Base-by-base conservation (phyloP, 768 basidiomycete species). In the Crucibulum laeve region DNA sequence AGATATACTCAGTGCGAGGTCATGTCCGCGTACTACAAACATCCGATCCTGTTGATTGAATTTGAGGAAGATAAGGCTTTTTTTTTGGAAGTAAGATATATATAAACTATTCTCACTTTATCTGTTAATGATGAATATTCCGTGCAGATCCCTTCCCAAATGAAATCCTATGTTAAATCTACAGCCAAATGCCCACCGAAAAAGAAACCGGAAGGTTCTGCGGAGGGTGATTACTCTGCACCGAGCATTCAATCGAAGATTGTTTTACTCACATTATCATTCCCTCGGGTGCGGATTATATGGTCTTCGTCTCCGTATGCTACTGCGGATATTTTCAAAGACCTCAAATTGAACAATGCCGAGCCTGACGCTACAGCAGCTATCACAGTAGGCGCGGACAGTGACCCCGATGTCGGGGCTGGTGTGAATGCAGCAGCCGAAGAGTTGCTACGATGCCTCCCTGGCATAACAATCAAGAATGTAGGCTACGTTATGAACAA, bases 1-100 rank as follows among this genome's bases (percentile, higher is more conserved):
- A 98, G 95, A 47, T 96, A 95, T 59, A 89, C 92, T 0, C 96
- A 99, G 57, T 98, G 95, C 67, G 95, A 98, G 63, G 60, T 91
- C 17, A 97, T 99, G 95, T 92, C 89, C 0, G 85, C 84, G 13
- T 88, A 97, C 59, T 98, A 99, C 69, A 96, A 92, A 63, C 82
- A 87, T 15, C 94, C 95, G 0, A 74, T 99, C 41, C 70, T 99
- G 13, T 71, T 98, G 7, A 96, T 98, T 53, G 94, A 99, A 59
- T 98, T 98, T 49, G 95, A 98, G 58, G 92, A 98, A 66, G 88
- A 96, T 61, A 97, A 95, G 54, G 83, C 91, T 0, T 96, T 97
- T 61, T 87, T 88, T 0, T 73, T 98, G 8, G 87, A 93, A 64
- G 93, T 89, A 47, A 42, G 72, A 58, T 11, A 23, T 14, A 4